These are phyloP conservation scores for Acacia acuminata DNA, from an alignment of 306 rosid species.

Conservation along the genomic window DNA sequence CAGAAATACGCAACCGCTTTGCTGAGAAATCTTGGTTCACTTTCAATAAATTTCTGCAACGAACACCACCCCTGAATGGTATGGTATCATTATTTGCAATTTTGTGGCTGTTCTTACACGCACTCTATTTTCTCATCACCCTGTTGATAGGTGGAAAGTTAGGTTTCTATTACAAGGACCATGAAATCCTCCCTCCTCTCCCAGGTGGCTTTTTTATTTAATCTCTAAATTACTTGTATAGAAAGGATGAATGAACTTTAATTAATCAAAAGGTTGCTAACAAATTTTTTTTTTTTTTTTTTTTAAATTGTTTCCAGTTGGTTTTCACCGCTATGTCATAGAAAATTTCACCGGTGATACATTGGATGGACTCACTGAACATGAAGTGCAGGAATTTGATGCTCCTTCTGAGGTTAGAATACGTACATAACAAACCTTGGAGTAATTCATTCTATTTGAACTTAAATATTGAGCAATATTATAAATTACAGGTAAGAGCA, in stretches of 20 bases:
- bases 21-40: slow-evolving; percentile 82
- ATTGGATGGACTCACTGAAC: slow-evolving; percentile 50
- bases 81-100: slow-evolving; percentile 12
- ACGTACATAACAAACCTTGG: slow-evolving; percentile 9
- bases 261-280: slow-evolving; percentile 16
- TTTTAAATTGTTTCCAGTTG: no score
- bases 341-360: slow-evolving; percentile 63
- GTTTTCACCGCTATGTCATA: slow-evolving; percentile 71
- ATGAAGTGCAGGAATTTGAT: slow-evolving; percentile 75
- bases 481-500: slow-evolving; percentile 71
- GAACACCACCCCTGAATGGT: slow-evolving; percentile 85
- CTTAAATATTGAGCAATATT: neutral
- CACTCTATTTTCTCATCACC: slow-evolving; percentile 28
- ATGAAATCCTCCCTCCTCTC: slow-evolving; percentile 96
- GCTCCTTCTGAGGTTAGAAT: slow-evolving; percentile 85
- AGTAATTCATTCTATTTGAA: slow-evolving; percentile 10
- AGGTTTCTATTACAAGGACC: slow-evolving; percentile 97
- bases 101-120: slow-evolving; percentile 5
- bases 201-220: slow-evolving; percentile 67
- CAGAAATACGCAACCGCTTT: slow-evolving; percentile 73
- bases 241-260: neutral
- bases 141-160: slow-evolving; percentile 71
- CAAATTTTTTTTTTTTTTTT: slow-evolving; percentile 9
- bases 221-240: neutral
- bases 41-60: slow-evolving; percentile 63